Percentiles rank a stretch among this genome's conserved stretches.
phyloP scores from a whole-genome alignment of 1,284 basidiomycete species.

The Sphaerobolus stellatus region DNA sequence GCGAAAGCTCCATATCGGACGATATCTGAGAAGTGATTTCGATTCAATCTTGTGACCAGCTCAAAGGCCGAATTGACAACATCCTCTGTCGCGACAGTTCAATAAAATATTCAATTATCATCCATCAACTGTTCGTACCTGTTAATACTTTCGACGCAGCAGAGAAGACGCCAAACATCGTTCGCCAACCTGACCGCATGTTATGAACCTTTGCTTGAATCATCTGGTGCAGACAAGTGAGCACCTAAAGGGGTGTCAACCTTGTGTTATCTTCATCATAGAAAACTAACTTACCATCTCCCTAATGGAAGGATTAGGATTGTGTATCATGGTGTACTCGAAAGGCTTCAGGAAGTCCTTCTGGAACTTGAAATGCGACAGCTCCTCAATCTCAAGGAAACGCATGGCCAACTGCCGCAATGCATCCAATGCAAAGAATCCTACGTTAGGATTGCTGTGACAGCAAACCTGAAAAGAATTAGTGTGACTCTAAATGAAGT shows the following conservation, averaged over 20 bases:
- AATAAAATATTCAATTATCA: neutral
- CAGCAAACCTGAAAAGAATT: slow-evolving; percentile 78
- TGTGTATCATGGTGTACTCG: slow-evolving; percentile 97
- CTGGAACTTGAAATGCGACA: slow-evolving; percentile 98
- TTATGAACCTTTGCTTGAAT: slow-evolving; percentile 94
- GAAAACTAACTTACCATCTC: slow-evolving; percentile 79
- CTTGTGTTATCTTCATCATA: slow-evolving; percentile 2
- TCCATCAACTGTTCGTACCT: slow-evolving; percentile 44
- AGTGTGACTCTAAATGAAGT: slow-evolving; percentile 5
- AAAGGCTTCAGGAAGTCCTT: slow-evolving; percentile 99
- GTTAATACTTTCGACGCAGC: slow-evolving; percentile 94
- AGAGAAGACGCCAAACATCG: slow-evolving; percentile 98
- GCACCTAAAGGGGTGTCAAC: slow-evolving; percentile 51
- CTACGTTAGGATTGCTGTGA: slow-evolving; percentile 96
- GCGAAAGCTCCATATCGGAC: slow-evolving; percentile 93
- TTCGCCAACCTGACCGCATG: slow-evolving; percentile 97
- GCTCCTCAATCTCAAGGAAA: slow-evolving; percentile 97
- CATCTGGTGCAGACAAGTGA: slow-evolving; percentile 99
- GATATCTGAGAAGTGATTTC: slow-evolving; percentile 88
- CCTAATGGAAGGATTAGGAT: slow-evolving; percentile 90
- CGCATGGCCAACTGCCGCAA: slow-evolving; percentile 98
- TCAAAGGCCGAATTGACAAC: slow-evolving; percentile 96
- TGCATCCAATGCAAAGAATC: slow-evolving; percentile 96
- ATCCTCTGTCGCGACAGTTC: slow-evolving; percentile 57
- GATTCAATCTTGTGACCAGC: slow-evolving; percentile 89